phyloP scores from a whole-genome alignment of 1,139 yeast species.

The Pichia sp. region DNA sequence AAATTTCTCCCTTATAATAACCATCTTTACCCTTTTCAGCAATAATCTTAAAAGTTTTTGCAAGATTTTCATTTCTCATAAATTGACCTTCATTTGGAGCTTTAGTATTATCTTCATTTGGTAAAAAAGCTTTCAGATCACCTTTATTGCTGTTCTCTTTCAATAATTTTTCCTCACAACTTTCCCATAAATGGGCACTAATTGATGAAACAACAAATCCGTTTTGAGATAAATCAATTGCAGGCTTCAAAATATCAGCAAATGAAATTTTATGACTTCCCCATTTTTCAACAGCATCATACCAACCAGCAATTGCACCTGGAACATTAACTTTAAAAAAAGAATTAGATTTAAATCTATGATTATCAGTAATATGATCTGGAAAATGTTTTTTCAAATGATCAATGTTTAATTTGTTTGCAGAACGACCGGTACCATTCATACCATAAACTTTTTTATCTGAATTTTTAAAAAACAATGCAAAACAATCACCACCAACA shows the following conservation, averaged over 20 bases:
- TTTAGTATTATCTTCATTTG: constrained; percentile 27
- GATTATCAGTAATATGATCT: constrained; percentile 21
- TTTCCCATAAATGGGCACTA: constrained; percentile 49
- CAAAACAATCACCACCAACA: constrained; percentile 79
- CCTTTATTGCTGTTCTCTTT: constrained; percentile 33
- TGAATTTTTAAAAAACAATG: constrained; percentile 49
- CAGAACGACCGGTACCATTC: constrained; percentile 75
- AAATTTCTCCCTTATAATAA: constrained; percentile 63
- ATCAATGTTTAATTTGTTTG: constrained; percentile 46
- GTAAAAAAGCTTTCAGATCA: constrained; percentile 37
- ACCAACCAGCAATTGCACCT: constrained; percentile 76
- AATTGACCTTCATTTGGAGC: constrained; percentile 61
- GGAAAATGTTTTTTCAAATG: constrained; percentile 36
- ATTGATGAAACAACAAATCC: constrained; percentile 65
- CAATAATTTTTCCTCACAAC: constrained; percentile 34
- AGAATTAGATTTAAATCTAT: constrained; percentile 41
- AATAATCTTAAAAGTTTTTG: constrained; percentile 46
- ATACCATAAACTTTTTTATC: constrained; percentile 54
- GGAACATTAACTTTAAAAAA: constrained; percentile 65
- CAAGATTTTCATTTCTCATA: constrained; percentile 47
- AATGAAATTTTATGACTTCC: constrained; percentile 64
- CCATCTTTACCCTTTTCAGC: constrained; percentile 57
- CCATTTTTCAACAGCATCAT: constrained; percentile 61
- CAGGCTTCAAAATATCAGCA: constrained; percentile 59
- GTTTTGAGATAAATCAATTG: constrained; percentile 59